Conservation (phyloP, 768 basidiomycete genomes). For the Mrakia blollopis region DNA sequence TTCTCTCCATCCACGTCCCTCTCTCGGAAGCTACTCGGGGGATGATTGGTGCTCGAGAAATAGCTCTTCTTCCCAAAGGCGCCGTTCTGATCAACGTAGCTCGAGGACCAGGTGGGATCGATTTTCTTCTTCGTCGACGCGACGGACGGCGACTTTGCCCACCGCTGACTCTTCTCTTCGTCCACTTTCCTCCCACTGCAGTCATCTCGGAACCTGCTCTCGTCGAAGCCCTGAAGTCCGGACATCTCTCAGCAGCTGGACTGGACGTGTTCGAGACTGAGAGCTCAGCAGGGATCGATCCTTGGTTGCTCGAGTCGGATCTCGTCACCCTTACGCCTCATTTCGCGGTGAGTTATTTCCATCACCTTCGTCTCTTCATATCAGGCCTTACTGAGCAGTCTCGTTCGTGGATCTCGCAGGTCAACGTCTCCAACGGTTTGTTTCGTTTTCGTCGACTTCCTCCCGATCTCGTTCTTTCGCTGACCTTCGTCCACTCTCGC, state of each 20-base stretch:
- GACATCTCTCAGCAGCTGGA: constrained; percentile 56
- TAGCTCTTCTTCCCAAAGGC: constrained; percentile 55
- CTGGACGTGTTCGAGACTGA: constrained; percentile 57
- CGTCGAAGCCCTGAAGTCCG: constrained; percentile 50
- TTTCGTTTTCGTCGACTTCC: background rate
- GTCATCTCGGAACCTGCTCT: constrained; percentile 45
- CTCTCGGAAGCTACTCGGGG: constrained; percentile 52
- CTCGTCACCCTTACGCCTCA: constrained; percentile 53
- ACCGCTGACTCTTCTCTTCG: background rate
- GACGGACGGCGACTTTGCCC: too few species aligned
- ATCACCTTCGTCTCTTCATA: background rate
- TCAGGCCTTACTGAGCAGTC: background rate
- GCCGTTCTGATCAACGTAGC: constrained; percentile 64
- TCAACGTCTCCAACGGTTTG: constrained; percentile 14
- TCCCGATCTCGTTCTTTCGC: background rate
- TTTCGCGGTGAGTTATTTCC: background rate
- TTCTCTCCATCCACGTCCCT: constrained; percentile 61
- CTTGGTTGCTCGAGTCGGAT: constrained; percentile 9
- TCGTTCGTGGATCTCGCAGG: background rate
- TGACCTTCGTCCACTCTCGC: background rate
- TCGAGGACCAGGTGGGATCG: constrained; percentile 51
- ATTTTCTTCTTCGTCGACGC: background rate
- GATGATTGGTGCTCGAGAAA: constrained; percentile 52
- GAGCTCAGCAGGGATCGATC: constrained; percentile 9
- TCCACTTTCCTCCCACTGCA: background rate